Percentiles rank a stretch among this genome's conserved stretches.
These are phyloP conservation scores for Spirogloea muscicola DNA, from an alignment of 139 green algal species.

Conservation along the genomic window DNA sequence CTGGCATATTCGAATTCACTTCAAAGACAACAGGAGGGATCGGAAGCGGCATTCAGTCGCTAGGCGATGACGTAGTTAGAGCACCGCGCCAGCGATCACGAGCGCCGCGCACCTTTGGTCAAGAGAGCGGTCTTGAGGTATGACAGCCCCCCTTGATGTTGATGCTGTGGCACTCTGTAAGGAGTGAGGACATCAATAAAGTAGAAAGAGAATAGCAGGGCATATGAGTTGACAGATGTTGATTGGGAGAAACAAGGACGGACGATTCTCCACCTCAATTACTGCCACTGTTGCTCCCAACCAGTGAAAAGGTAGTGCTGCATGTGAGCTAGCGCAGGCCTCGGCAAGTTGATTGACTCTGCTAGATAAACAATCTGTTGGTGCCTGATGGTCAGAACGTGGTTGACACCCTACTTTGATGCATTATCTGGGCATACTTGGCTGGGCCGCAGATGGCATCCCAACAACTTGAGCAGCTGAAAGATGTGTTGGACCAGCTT, in stretches of 20 bases:
- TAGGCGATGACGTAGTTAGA: constrained; percentile 33
- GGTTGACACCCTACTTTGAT: constrained; percentile 12
- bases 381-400: too few species aligned
- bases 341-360: too few species aligned
- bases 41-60: constrained; percentile 39
- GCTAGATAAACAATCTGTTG: too few species aligned
- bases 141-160: too few species aligned
- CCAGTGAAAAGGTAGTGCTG: too few species aligned
- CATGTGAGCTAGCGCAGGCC: too few species aligned
- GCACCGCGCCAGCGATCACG: neutral
- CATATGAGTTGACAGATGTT: neutral
- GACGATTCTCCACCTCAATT: too few species aligned
- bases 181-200: too few species aligned
- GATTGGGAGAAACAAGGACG: too few species aligned
- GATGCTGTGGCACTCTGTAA: too few species aligned
- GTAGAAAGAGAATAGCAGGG: neutral
- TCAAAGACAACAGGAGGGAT: constrained; percentile 48
- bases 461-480: neutral
- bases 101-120: constrained; percentile 12
- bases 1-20: constrained; percentile 51
- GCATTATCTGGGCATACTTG: too few species aligned
- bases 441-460: neutral
- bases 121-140: constrained; percentile 1
- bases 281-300: too few species aligned
- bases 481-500: constrained; percentile 8